Conservation (phyloP, 345 rosid species). For the Heritiera fomes region DNA sequence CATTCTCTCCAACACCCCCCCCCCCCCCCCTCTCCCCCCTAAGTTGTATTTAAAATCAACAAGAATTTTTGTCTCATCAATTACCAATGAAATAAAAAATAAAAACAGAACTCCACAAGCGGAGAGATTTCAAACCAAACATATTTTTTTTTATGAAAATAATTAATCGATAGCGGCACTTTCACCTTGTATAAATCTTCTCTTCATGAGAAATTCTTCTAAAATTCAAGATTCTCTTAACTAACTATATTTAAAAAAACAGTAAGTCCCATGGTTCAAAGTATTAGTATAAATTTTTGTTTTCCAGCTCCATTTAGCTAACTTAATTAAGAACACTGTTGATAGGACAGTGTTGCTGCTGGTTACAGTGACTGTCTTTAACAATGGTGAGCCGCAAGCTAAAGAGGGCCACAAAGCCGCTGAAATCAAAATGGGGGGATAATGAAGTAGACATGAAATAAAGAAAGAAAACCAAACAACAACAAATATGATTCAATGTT, state of each 20-base stretch:
- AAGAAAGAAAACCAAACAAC: neutral
- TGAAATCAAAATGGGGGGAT: neutral
- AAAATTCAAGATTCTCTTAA: neutral
- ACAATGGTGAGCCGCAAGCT: neutral
- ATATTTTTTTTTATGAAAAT: neutral
- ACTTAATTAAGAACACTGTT: too few species aligned
- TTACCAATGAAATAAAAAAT: too few species aligned
- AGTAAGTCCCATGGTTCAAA: neutral
- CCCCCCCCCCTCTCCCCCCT: too few species aligned
- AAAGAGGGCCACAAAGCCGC: neutral
- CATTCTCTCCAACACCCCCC: too few species aligned
- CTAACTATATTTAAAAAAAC: neutral
- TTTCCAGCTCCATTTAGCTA: neutral
- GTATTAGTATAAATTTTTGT: too few species aligned
- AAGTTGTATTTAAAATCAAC: neutral
- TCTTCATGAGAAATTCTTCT: neutral
- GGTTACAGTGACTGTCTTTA: neutral
- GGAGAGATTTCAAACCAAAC: too few species aligned
- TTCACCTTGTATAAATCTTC: neutral
- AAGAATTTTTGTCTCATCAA: too few species aligned
- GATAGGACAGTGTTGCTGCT: neutral
- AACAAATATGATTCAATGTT: neutral
- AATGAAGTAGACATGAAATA: constrained; percentile 3
- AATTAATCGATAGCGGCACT: neutral
- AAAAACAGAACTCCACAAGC: too few species aligned